These are phyloP conservation scores for Saccharomyces hybrid DNA, from an alignment of 1,139 yeast species.

Conservation along the genomic window DNA sequence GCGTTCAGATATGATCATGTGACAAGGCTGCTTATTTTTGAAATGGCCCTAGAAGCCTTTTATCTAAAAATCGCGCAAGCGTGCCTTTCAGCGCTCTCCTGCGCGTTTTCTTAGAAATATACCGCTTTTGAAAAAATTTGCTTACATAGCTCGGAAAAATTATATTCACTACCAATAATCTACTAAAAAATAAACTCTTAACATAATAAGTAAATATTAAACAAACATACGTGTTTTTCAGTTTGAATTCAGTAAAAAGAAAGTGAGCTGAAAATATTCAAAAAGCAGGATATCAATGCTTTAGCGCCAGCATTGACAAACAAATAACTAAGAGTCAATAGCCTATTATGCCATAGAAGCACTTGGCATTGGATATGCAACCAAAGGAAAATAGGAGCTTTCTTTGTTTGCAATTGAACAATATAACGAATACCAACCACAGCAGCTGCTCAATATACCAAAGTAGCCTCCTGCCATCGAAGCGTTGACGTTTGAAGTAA, in stretches of 20 bases:
- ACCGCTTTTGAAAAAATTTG: no score
- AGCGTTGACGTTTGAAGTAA: constrained; percentile 37
- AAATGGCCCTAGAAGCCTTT: no score
- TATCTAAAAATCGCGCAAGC: not conserved
- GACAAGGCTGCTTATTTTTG: no score
- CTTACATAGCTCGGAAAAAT: not conserved
- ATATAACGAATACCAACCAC: constrained; percentile 55
- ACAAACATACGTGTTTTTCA: not conserved
- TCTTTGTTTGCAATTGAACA: constrained; percentile 58
- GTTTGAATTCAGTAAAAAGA: not conserved
- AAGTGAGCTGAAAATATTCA: not conserved
- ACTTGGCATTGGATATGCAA: constrained; percentile 46
- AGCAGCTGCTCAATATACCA: constrained; percentile 52
- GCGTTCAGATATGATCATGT: no score
- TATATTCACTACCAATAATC: not conserved
- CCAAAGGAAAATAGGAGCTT: constrained; percentile 51
- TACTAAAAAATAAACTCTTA: not conserved
- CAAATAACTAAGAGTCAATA: not conserved
- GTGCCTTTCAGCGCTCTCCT: not conserved
- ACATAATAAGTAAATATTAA: no score
- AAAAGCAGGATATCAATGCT: not conserved
- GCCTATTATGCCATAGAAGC: not conserved
- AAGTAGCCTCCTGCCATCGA: constrained; percentile 59
- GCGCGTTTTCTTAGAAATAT: not conserved
- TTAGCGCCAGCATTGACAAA: not conserved